Percentiles rank a stretch among this genome's conserved stretches.
phyloP scores from a whole-genome alignment of 257 asterid species.

The Solanum pinnatisectum region DNA sequence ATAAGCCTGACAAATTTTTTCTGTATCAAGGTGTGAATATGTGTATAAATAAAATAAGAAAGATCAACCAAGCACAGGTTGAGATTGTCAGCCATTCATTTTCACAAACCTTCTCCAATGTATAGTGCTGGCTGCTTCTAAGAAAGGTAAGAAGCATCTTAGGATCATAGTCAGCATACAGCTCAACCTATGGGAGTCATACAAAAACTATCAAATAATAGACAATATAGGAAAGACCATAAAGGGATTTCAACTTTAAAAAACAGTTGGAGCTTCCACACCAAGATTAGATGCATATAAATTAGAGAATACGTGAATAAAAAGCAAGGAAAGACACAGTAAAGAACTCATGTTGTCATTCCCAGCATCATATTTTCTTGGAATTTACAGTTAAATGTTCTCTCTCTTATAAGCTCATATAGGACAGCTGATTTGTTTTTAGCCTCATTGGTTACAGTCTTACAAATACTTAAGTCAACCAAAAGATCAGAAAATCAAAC shows the following conservation, averaged over 20 bases:
- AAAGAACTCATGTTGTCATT: not conserved
- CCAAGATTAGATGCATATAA: not conserved
- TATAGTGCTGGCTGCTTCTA: conserved; percentile 96
- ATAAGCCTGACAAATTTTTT: conserved; percentile 56
- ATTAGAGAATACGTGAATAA: not conserved
- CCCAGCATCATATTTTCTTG: not conserved
- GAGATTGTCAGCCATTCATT: not conserved
- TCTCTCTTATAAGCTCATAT: not conserved
- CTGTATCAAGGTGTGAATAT: not conserved
- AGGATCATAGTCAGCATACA: conserved; percentile 82
- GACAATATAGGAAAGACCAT: not conserved
- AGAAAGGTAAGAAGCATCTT: conserved; percentile 94
- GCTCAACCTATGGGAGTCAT: conserved; percentile 63
- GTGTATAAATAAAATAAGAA: not conserved
- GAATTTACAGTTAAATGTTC: not conserved
- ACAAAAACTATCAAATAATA: not conserved
- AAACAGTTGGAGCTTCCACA: not conserved
- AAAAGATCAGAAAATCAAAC: not conserved
- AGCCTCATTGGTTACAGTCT: not conserved
- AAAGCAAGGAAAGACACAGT: not conserved
- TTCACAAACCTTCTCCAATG: conserved; percentile 72
- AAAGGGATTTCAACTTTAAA: not conserved
- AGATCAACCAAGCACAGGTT: not conserved
- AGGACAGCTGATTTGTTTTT: not conserved
- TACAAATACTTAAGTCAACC: not conserved